Conservation (phyloP, 2,329 filamentous ascomycete genomes). For the Alternaria rosae region DNA sequence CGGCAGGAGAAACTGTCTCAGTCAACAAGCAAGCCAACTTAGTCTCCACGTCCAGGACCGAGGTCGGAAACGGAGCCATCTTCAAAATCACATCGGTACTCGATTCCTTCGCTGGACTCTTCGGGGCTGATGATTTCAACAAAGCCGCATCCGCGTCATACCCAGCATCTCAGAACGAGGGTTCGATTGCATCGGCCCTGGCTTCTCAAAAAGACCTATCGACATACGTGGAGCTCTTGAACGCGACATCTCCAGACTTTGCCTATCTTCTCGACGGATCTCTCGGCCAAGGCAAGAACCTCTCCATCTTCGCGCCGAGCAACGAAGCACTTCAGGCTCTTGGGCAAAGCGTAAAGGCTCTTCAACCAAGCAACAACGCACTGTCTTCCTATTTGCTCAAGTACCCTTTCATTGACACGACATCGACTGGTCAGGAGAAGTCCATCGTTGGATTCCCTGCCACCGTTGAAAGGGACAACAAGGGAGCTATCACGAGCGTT, state of each 20-base stretch:
- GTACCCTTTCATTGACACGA: not conserved
- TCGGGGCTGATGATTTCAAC: not conserved
- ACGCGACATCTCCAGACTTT: not conserved
- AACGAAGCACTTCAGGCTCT: not conserved
- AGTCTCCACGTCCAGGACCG: not conserved
- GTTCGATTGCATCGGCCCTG: not conserved
- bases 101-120: not conserved
- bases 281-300: not conserved
- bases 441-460: not conserved
- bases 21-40: slow-evolving; percentile 5
- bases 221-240: not conserved
- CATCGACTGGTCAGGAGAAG: not conserved
- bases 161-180: not conserved
- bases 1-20: not conserved
- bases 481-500: not conserved
- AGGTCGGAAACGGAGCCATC: not conserved
- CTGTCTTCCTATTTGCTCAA: not conserved
- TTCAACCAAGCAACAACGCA: not conserved
- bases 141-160: not conserved
- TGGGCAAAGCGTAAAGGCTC: not conserved
- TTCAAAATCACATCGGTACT: slow-evolving; percentile 2
- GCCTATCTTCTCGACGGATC: not conserved
- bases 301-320: not conserved
- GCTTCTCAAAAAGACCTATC: not conserved
- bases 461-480: not conserved